These are phyloP conservation scores for Phialophora verrucosa DNA, from an alignment of 2,329 filamentous ascomycete genomes.

Conservation along the genomic window DNA sequence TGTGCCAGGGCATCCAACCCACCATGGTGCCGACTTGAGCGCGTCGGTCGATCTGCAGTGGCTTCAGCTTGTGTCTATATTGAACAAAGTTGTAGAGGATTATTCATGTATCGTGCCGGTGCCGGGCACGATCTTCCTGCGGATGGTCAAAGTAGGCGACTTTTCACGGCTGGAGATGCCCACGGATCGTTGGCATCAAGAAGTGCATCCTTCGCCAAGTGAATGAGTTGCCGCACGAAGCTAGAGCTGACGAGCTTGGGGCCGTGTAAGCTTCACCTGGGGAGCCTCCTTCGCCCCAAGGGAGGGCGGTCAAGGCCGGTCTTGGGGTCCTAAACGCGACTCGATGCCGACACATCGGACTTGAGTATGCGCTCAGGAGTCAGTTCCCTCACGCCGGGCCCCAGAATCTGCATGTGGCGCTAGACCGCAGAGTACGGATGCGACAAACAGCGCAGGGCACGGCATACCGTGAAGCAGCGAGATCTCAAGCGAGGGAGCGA, in stretches of 20 bases:
- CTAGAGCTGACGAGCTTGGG: slow-evolving; percentile 19
- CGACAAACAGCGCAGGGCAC: background rate
- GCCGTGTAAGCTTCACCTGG: slow-evolving; percentile 17
- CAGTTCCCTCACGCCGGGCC: background rate
- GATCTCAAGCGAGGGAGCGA: background rate
- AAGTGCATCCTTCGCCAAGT: background rate
- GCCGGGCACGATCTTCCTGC: background rate
- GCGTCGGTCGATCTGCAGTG: background rate
- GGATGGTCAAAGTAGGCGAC: background rate
- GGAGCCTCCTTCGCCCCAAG: background rate
- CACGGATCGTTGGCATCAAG: slow-evolving; percentile 1
- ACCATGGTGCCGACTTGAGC: background rate
- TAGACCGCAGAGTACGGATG: background rate
- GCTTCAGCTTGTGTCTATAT: background rate
- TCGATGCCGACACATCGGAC: background rate
- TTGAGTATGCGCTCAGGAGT: background rate
- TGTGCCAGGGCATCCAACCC: slow-evolving; percentile 2
- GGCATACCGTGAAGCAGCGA: background rate
- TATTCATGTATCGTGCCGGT: background rate
- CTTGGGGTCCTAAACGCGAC: background rate
- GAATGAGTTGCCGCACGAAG: slow-evolving; percentile 6
- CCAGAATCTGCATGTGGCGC: background rate
- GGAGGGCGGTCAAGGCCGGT: background rate
- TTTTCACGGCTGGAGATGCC: slow-evolving; percentile 6
- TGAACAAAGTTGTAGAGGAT: background rate